phyloP scores from a whole-genome alignment of 352 stramenopile genomes.

The Phytopythium ostracodes region DNA sequence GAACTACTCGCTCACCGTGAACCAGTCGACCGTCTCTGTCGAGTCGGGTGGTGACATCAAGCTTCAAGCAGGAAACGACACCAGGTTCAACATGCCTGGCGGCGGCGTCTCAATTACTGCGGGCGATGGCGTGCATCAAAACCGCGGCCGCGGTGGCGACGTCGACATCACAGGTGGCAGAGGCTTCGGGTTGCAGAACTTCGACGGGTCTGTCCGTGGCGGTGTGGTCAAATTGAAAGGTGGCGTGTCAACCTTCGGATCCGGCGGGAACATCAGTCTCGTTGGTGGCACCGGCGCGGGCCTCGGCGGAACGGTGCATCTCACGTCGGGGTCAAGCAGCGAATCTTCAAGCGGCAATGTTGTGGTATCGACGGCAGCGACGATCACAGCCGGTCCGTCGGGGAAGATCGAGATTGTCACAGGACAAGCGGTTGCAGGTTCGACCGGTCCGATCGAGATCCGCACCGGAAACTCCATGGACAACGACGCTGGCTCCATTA shows the following conservation, averaged over 20 bases:
- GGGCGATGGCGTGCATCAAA: slow-evolving; percentile 67
- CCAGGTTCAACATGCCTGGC: slow-evolving; percentile 64
- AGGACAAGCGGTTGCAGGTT: slow-evolving; percentile 13
- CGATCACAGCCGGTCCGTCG: slow-evolving; percentile 15
- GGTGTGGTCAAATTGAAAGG: slow-evolving; percentile 64
- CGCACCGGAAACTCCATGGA: slow-evolving; percentile 30
- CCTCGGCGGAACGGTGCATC: slow-evolving; percentile 47
- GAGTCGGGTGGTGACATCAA: slow-evolving; percentile 46
- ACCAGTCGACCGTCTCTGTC: slow-evolving; percentile 32
- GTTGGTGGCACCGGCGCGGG: slow-evolving; percentile 31
- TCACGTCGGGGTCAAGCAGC: slow-evolving; percentile 37
- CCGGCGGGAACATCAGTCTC: slow-evolving; percentile 55
- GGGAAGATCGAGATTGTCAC: slow-evolving; percentile 31
- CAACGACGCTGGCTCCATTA: slow-evolving; percentile 24
- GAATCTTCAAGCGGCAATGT: slow-evolving; percentile 49
- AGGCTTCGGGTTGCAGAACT: slow-evolving; percentile 55
- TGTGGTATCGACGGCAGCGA: slow-evolving; percentile 23
- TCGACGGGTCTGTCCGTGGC: slow-evolving; percentile 72
- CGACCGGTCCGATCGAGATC: slow-evolving; percentile 38
- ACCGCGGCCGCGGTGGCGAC: slow-evolving; percentile 72
- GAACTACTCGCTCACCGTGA: slow-evolving; percentile 39
- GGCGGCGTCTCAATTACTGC: slow-evolving; percentile 46
- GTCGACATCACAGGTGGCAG: slow-evolving; percentile 72
- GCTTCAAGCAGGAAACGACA: slow-evolving; percentile 61
- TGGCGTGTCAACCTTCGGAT: slow-evolving; percentile 57